A percentile compares a stretch with the other conserved stretches of the same genome.
Conservation (phyloP, 2,329 filamentous ascomycete species). For the Fusarium udum region DNA sequence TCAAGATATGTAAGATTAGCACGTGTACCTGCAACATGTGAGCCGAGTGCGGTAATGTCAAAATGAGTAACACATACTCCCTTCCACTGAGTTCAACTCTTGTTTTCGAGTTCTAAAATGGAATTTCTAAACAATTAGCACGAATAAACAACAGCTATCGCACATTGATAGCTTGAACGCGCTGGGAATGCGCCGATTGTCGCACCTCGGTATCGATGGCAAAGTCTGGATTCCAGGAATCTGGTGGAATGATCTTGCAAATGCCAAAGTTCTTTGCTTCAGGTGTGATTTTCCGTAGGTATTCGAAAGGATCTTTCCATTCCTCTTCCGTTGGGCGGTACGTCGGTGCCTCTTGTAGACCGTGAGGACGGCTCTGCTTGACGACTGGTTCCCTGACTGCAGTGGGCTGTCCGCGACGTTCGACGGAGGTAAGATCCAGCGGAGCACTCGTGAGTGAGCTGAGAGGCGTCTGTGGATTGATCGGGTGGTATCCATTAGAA, state of each 20-base stretch:
- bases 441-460: constrained; percentile 68
- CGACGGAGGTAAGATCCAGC: constrained; percentile 88
- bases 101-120: constrained; percentile 97
- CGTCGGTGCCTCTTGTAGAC: constrained; percentile 87
- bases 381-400: constrained; percentile 80
- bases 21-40: constrained; percentile 75
- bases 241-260: constrained; percentile 94
- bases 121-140: constrained; percentile 72
- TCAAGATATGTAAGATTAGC: constrained; percentile 97
- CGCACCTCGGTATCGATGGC: constrained; percentile 94
- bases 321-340: constrained; percentile 92
- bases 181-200: constrained; percentile 5
- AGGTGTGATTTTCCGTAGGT: constrained; percentile 89
- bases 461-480: constrained; percentile 61
- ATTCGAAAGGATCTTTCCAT: constrained; percentile 92
- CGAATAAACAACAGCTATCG: background rate
- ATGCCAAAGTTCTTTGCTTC: constrained; percentile 90
- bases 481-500: constrained; percentile 62
- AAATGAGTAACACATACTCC: constrained; percentile 70
- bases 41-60: constrained; percentile 37
- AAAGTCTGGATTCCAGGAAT: constrained; percentile 93
- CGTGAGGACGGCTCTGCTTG: constrained; percentile 82
- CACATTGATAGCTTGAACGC: constrained; percentile 12
- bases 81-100: constrained; percentile 97
- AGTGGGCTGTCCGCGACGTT: constrained; percentile 85